A percentile compares a stretch with the other conserved stretches of the same genome.
These are phyloP conservation scores for Moesziomyces antarcticus DNA, from an alignment of 1,284 basidiomycete genomes.

Conservation along the genomic window DNA sequence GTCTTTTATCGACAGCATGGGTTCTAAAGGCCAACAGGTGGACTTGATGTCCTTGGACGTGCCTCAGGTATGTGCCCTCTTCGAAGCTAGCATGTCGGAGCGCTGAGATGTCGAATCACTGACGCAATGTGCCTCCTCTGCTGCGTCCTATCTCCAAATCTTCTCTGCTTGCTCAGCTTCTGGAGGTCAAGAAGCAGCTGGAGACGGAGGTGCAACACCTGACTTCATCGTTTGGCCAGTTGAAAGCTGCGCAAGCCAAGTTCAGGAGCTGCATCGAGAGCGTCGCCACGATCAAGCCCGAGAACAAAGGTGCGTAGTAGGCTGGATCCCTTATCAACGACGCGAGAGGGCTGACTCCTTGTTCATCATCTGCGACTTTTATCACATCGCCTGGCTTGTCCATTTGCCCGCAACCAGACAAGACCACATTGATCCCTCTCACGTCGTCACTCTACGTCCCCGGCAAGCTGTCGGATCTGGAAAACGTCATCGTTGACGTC, in stretches of 20 bases:
- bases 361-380: not conserved
- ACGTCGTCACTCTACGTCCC: conserved; percentile 96
- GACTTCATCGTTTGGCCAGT: conserved; percentile 89
- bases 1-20: conserved; percentile 14
- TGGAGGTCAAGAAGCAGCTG: conserved; percentile 64
- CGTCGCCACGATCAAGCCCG: conserved; percentile 79
- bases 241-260: conserved; percentile 91
- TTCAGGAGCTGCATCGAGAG: conserved; percentile 88
- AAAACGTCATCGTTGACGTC: conserved; percentile 91
- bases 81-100: not conserved
- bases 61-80: conserved; percentile 39
- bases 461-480: conserved; percentile 83
- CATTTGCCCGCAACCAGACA: conserved; percentile 72
- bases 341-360: not conserved
- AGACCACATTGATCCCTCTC: conserved; percentile 87
- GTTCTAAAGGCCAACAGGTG: conserved; percentile 53
- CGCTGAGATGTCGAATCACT: no score
- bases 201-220: conserved; percentile 88
- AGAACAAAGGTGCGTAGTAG: conserved; percentile 73
- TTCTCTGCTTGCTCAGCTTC: conserved; percentile 22
- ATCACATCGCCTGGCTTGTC: not conserved
- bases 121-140: no score
- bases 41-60: conserved; percentile 56
- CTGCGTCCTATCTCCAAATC: no score
- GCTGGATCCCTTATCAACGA: not conserved